A percentile compares a stretch with the other conserved stretches of the same genome.
Evolutionary conservation across 2,329 filamentous ascomycete genomes (phyloP).

Genomic region (Fusarium subtropicale): DNA sequence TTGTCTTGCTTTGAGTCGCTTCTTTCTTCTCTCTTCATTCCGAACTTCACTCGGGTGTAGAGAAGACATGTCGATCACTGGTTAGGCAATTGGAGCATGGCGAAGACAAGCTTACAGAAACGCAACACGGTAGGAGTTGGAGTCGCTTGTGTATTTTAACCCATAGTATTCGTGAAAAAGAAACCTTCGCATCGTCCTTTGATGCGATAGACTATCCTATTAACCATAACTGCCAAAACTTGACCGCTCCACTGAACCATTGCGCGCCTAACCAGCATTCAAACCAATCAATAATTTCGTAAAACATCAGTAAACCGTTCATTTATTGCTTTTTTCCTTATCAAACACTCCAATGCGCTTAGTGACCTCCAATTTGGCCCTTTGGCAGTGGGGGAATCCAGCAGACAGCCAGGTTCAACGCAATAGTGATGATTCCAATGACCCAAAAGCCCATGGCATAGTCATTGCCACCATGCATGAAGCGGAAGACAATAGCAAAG

Average conservation of each 20-base stretch:
- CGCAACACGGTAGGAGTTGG: too few species aligned
- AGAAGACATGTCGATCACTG: background rate
- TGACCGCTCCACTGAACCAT: constrained; percentile 17
- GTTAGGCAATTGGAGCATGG: background rate
- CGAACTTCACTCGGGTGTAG: background rate
- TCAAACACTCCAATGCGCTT: constrained; percentile 4
- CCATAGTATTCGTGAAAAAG: constrained; percentile 6
- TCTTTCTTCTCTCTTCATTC: background rate
- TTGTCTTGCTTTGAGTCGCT: background rate
- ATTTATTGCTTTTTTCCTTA: background rate
- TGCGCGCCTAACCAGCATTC: constrained; percentile 7
- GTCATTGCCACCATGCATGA: constrained; percentile 69
- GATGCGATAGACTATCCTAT: constrained; percentile 26
- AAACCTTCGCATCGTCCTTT: constrained; percentile 5
- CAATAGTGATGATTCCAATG: constrained; percentile 81
- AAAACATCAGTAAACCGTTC: background rate
- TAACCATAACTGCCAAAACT: background rate
- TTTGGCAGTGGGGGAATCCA: constrained; percentile 68
- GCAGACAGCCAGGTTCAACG: constrained; percentile 71
- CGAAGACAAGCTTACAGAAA: background rate
- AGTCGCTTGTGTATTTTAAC: background rate
- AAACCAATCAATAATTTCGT: constrained; percentile 9
- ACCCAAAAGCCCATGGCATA: constrained; percentile 82
- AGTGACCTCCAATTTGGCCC: constrained; percentile 53
- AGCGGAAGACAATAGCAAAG: constrained; percentile 86